Evolutionary conservation across 768 basidiomycete species (phyloP), one percentile per base, ranked within the genome.

Genomic region (Chlorophyllum brunneum): DNA sequence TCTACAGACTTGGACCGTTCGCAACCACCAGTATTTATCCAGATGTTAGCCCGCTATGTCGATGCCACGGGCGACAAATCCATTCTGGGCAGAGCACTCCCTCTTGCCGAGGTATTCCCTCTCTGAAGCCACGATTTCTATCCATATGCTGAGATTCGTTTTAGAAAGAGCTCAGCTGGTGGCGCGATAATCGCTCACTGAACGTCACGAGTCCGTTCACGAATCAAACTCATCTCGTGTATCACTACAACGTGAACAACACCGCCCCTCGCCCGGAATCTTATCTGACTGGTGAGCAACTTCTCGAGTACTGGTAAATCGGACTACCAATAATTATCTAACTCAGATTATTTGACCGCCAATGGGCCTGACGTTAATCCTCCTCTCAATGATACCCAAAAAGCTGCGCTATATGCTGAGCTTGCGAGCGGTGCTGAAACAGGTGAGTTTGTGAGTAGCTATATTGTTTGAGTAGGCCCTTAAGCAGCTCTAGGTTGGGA

Each of bases 21-120:
- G n/a, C 92, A 95, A 62, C 93, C 93, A 11, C 94, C 94, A 3
- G 63, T 95, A 26, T 95, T 95, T 70, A 82, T 88, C 50, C 85
- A 85, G 86, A 97, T 98, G 93, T 73, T 98, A 23, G 75, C 80
- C n/a, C 80, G 82, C n/a, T 97, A 98, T 63, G 78, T 95, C 43
- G 67, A 75, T 2, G 77, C 75, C 3, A 86, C 81, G 6, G 80
- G 84, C 13, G 92, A 97, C 67, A 81, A 71, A 0, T 65, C 75
- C n/a, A 88, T 97, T 54, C 77, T 98, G 23, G 63, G 63, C 11
- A 82, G 92, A 26, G 95, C 88, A 2, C 71, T 98, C n/a, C 89
- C 92, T 50, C 69, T 93, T 23, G 88, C 89, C 4, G 90, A 94
- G 70, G 86, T 85, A 55, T 20, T 34, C 31, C n/a, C 20, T 22